Evolutionary conservation across 495 filamentous ascomycete species (phyloP).

Genomic region (Aspergillus nidulans): DNA sequence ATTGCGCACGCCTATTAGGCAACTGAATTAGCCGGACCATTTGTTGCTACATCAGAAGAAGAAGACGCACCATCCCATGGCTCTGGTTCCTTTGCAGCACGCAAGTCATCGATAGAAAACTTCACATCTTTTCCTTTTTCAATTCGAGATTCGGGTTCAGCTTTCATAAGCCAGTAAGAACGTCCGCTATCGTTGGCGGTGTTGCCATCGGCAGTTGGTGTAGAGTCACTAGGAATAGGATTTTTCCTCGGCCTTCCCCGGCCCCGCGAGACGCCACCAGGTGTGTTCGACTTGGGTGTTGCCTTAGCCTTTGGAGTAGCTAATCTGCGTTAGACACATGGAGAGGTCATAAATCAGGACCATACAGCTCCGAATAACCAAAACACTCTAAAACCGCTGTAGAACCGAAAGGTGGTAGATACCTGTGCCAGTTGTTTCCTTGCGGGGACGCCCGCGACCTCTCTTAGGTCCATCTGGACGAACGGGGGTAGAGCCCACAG

Average conservation of each 20-base stretch:
- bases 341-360: not conserved
- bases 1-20: slow-evolving; percentile 52
- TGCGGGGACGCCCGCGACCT: slow-evolving; percentile 38
- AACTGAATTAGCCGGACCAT: slow-evolving; percentile 14
- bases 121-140: slow-evolving; percentile 83
- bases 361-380: not conserved
- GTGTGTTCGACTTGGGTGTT: slow-evolving; percentile 20
- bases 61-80: slow-evolving; percentile 75
- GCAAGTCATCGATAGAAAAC: slow-evolving; percentile 92
- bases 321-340: not conserved
- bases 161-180: slow-evolving; percentile 91
- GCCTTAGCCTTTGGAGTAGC: not conserved
- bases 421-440: slow-evolving; percentile 21
- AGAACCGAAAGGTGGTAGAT: not conserved
- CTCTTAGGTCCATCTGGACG: slow-evolving; percentile 30
- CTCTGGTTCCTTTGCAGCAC: slow-evolving; percentile 63
- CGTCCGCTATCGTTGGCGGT: slow-evolving; percentile 12
- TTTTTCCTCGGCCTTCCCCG: slow-evolving; percentile 17
- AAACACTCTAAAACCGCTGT: too few species aligned
- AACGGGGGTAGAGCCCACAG: slow-evolving; percentile 21
- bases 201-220: slow-evolving; percentile 12
- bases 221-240: not conserved
- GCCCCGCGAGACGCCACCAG: slow-evolving; percentile 20
- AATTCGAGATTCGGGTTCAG: slow-evolving; percentile 80
- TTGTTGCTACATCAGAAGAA: not conserved